Base-by-base conservation (phyloP, 2,329 filamentous ascomycete species). In the Paraphaeosphaeria sporulosa region DNA sequence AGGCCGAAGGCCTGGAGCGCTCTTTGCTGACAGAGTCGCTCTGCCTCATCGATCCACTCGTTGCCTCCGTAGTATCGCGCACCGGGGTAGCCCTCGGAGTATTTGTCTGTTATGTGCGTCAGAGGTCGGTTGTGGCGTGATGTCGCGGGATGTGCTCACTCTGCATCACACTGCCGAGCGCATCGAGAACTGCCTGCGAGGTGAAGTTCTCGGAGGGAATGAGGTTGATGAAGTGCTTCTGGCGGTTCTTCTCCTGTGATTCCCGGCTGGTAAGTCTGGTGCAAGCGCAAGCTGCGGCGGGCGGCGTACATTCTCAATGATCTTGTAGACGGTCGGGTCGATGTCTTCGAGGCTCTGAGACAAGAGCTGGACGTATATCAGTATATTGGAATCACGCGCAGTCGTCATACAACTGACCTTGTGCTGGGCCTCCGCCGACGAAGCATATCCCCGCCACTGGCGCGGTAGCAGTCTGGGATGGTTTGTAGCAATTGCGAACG, bases 151-250 rank as follows among this genome's bases (percentile, higher is more conserved):
- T 73, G 23, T 76, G 79, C 78, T 80, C 61, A 80, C 78, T 80
- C 61, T 80, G 78, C 78, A 80, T 80, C 7, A 79, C 75, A 69
- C 78, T 80, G 75, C 95, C 95, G 68, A 99, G 89, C 62, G 95
- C 95, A 84, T 99, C 94, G 84, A 97, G 97, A 76, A 99, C 95
- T 74, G 95, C 94, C 73, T 94, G 93, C 65, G 95, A 99, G 60
- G 95, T 99, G 83, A 99, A 94, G 86, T 99, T 99, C 86, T 99
- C 95, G 59, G 95, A 98, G 76, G 95, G 94, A 75, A 99, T 99
- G 79, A 99, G 90, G 77, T 98, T 98, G 83, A 99, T 97, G 75
- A 97, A 99, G 80, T 98, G 93, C 81, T 97, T 96, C 80, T 99
- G 95, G 69, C 95, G 88, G 69, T 86, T 87, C 87, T 98, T 98